Evolutionary conservation across 768 basidiomycete species (phyloP), one percentile per base, ranked within the genome.

Genomic region (Mrakia gelida): DNA sequence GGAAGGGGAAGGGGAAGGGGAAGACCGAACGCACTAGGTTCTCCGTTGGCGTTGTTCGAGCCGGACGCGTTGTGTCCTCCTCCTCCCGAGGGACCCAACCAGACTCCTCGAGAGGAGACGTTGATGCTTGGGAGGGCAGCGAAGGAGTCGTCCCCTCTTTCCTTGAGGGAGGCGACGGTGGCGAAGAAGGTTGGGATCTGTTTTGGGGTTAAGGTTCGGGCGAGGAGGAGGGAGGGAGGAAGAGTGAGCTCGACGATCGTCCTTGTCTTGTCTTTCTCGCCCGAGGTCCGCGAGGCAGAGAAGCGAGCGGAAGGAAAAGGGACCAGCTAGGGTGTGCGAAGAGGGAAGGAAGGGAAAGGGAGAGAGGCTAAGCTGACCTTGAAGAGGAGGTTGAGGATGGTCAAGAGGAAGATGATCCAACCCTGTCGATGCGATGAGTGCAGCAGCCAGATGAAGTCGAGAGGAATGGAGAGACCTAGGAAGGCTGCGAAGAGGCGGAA

Each of bases 361-460:
- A 56, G 28, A n/a, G 52, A 49, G 30, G 13, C 3, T 23, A 23
- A 23, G 56, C 62, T 65, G 0, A 78, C 77, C 65, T 78, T 78
- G 72, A 78, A 59, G 7, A 74, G 10, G 2, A 78, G 34, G 41
- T 65, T 56, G 52, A 73, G 38, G 63, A 78, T 38, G 45, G 77
- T 73, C 5, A 78, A 73, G 16, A 75, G 23, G 49, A 62, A 75
- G 30, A 73, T 59, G 34, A 78, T 21, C 34, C 49, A 59, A 7
- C 73, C 72, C 41, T 78, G 77, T 1, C 61, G 72, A 16, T 67
- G 62, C 1, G 41, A 26, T 13, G 49, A 32, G 9, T 73, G 28
- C 30, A 78, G 41, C 16, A 78, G 52, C 77, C 77, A 78, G 21
- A 74, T 30, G n/a, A 75, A 9, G 65, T 78, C 77, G 32, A 78